Evolutionary conservation across 108 stramenopile genomes (phyloP).

Genomic region (Asterionellopsis glacialis): DNA sequence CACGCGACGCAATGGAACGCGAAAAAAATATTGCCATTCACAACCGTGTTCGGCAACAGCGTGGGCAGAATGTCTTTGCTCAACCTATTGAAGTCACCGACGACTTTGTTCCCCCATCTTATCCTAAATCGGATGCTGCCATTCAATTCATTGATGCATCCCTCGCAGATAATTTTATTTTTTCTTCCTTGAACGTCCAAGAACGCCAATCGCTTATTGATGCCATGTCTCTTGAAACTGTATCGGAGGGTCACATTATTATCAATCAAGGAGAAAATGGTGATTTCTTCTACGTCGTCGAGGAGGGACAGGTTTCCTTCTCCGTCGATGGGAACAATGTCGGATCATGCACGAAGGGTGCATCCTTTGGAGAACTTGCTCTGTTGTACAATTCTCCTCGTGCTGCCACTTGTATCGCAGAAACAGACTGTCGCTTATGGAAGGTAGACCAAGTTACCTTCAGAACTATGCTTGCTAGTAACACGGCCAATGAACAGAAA

Average conservation of each 20-base stretch:
- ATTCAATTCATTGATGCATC: slow-evolving; percentile 37
- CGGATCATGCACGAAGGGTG: slow-evolving; percentile 17
- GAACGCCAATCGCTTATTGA: slow-evolving; percentile 37
- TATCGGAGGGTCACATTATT: slow-evolving; percentile 71
- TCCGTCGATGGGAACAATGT: slow-evolving; percentile 47
- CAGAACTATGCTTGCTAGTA: slow-evolving; percentile 18
- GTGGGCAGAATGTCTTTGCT: slow-evolving; percentile 43
- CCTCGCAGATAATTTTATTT: slow-evolving; percentile 45
- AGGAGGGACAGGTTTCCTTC: slow-evolving; percentile 53
- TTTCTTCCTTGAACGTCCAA: slow-evolving; percentile 30
- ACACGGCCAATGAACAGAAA: slow-evolving; percentile 42
- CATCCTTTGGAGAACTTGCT: slow-evolving; percentile 76
- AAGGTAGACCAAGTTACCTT: slow-evolving; percentile 41
- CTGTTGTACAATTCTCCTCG: slow-evolving; percentile 73
- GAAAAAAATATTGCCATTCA: slow-evolving; percentile 24
- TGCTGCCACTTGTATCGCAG: slow-evolving; percentile 62
- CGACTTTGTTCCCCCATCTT: slow-evolving; percentile 33
- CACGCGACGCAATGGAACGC: neutral
- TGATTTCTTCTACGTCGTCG: slow-evolving; percentile 64
- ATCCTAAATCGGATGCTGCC: slow-evolving; percentile 29
- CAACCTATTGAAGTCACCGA: slow-evolving; percentile 36
- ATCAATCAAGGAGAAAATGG: slow-evolving; percentile 63
- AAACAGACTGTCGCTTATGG: slow-evolving; percentile 18
- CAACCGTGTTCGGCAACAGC: slow-evolving; percentile 36
- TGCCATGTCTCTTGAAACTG: slow-evolving; percentile 51